phyloP scores from a whole-genome alignment of 768 basidiomycete species.

The Phlebiopsis flavidoalba region DNA sequence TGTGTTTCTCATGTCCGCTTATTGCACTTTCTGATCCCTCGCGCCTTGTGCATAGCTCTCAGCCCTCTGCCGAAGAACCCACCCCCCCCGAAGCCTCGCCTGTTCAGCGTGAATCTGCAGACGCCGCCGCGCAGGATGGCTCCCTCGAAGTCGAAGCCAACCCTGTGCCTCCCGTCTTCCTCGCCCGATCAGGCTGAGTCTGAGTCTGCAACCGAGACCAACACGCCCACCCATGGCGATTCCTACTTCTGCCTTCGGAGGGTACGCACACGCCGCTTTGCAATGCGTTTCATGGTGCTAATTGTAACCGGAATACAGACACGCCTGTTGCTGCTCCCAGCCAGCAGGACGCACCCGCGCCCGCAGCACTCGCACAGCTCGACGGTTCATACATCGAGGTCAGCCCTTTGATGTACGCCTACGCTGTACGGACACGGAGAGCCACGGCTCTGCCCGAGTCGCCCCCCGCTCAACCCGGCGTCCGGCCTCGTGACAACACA shows the following conservation, averaged over 20 bases:
- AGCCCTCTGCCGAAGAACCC: not conserved
- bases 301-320: not conserved
- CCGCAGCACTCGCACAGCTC: not conserved
- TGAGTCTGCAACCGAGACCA: not conserved
- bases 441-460: not conserved
- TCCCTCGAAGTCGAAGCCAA: not conserved
- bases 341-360: not conserved
- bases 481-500: not conserved
- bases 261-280: not conserved
- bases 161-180: not conserved
- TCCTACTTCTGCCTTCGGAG: not conserved
- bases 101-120: not conserved
- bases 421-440: constrained; percentile 1
- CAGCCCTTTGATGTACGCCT: constrained; percentile 2
- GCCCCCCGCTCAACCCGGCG: not conserved
- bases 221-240: not conserved
- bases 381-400: not conserved
- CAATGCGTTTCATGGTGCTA: not conserved
- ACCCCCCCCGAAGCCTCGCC: not conserved
- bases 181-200: not conserved
- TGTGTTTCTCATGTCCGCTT: not conserved
- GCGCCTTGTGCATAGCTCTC: not conserved
- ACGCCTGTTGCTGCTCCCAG: not conserved
- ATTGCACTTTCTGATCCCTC: not conserved
- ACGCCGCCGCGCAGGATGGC: not conserved